phyloP scores from a whole-genome alignment of 768 basidiomycete genomes.

The Coprinopsis marcescibilis region DNA sequence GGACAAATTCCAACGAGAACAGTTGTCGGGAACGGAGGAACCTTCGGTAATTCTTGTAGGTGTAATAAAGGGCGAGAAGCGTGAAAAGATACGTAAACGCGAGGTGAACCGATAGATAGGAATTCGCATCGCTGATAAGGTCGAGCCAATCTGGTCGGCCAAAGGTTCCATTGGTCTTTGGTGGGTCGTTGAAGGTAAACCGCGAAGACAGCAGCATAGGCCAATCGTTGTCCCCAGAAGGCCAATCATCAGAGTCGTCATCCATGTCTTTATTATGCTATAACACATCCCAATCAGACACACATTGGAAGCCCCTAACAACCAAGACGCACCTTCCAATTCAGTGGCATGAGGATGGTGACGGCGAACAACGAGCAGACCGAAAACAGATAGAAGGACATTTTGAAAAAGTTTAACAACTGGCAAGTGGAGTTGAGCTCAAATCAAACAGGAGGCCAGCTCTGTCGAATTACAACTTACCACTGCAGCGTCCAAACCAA shows the following conservation, averaged over 20 bases:
- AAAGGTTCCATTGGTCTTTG: conserved; percentile 31
- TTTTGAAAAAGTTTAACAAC: conserved; percentile 95
- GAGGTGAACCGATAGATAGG: conserved; percentile 84
- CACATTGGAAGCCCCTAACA: conserved; percentile 2
- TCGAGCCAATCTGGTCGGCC: conserved; percentile 66
- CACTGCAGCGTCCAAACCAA: conserved; percentile 94
- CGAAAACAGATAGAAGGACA: conserved; percentile 88
- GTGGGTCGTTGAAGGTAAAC: conserved; percentile 10
- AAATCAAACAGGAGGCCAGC: neutral
- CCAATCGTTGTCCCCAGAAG: conserved; percentile 40
- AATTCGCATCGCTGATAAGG: conserved; percentile 84
- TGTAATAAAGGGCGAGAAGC: conserved; percentile 74
- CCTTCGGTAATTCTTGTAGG: conserved; percentile 83
- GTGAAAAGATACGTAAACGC: conserved; percentile 95
- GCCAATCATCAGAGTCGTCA: conserved; percentile 43
- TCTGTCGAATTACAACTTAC: conserved; percentile 38
- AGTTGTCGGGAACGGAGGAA: conserved; percentile 90
- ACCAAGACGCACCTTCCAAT: conserved; percentile 66
- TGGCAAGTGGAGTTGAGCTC: conserved; percentile 23
- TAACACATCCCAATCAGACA: neutral
- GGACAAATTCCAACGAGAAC: conserved; percentile 90
- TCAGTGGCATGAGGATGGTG: conserved; percentile 89
- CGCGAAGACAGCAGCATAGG: conserved; percentile 21
- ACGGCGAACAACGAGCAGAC: conserved; percentile 78
- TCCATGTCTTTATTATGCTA: conserved; percentile 73